These are phyloP conservation scores for Lecanicillium sp. DNA, from an alignment of 2,329 filamentous ascomycete genomes.

Conservation along the genomic window DNA sequence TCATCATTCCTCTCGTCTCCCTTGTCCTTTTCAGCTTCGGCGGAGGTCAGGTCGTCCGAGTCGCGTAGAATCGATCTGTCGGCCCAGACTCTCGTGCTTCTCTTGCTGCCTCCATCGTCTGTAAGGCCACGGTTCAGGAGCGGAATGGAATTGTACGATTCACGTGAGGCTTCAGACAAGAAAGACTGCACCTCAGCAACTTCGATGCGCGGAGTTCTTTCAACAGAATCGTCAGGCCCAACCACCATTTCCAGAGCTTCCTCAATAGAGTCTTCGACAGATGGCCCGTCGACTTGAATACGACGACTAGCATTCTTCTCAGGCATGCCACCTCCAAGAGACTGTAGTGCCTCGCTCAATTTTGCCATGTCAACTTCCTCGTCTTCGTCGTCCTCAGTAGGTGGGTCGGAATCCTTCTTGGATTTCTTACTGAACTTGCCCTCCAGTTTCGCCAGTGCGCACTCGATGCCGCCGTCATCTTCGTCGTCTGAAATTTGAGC, in stretches of 20 bases:
- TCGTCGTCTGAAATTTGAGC: constrained; percentile 79
- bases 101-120: constrained; percentile 38
- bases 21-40: constrained; percentile 8
- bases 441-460: constrained; percentile 86
- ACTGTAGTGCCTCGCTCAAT: constrained; percentile 6
- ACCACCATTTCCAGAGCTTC: background rate
- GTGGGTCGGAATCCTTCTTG: constrained; percentile 15
- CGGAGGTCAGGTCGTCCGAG: constrained; percentile 30
- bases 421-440: constrained; percentile 63
- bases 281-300: constrained; percentile 1
- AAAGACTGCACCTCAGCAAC: constrained; percentile 35
- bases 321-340: constrained; percentile 3
- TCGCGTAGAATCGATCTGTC: constrained; percentile 45
- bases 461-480: constrained; percentile 80
- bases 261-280: background rate
- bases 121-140: constrained; percentile 61
- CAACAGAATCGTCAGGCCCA: no score
- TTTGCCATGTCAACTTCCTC: constrained; percentile 14
- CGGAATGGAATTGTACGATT: constrained; percentile 70
- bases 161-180: constrained; percentile 54
- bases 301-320: constrained; percentile 2
- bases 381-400: constrained; percentile 7
- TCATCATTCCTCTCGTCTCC: constrained; percentile 17
- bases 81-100: constrained; percentile 39
- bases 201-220: no score